Evolutionary conservation across 345 rosid species (phyloP), one percentile per base, ranked within the genome.

Genomic region (Eucalyptus sp.): DNA sequence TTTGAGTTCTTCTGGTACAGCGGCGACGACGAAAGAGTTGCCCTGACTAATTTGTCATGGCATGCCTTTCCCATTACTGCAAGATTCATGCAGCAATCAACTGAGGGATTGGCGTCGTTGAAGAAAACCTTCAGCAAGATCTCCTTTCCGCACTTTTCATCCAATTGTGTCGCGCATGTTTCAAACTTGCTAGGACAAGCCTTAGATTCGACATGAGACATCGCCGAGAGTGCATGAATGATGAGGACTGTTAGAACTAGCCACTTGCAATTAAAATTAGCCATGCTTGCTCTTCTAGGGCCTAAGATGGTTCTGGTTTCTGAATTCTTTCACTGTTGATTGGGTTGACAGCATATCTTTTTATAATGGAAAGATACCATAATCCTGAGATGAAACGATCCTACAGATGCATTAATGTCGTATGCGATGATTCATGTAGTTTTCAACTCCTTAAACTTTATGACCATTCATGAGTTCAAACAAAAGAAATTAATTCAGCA

Each of bases 101-200:
- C 44, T 20, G 81, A 71, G 44, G 81, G 44, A 17, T 33, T 37
- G 48, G 29, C 48, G 48, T 76, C 84, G 27, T 76, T 76, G 48
- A 76, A 76, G 84, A 76, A 76, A 76, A 76, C 8, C 27, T 2
- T 41, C 27, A 76, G 84, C 48, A 20, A 20, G 48, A 76, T 41
- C 84, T 76, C 48, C 24, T 76, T 20, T 12, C 84, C 84, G 24
- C 84, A 76, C 29, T 6, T 6, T 22, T 76, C 48, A 25, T 41
- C 29, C 84, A 41, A 41, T 20, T 76, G 48, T 12, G 1, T 41
- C 84, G 7, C 48, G 48, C 84, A 76, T 2, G 8, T 76, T 76
- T 41, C 29, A 6, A 11, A 5, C 46, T 5, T 3, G 15, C 24
- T 41, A 43, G 8, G 18, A 20, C 5, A 0, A 7, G 4, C 48